Conservation (phyloP, 768 basidiomycete species). For the Boletus coccyginus region DNA sequence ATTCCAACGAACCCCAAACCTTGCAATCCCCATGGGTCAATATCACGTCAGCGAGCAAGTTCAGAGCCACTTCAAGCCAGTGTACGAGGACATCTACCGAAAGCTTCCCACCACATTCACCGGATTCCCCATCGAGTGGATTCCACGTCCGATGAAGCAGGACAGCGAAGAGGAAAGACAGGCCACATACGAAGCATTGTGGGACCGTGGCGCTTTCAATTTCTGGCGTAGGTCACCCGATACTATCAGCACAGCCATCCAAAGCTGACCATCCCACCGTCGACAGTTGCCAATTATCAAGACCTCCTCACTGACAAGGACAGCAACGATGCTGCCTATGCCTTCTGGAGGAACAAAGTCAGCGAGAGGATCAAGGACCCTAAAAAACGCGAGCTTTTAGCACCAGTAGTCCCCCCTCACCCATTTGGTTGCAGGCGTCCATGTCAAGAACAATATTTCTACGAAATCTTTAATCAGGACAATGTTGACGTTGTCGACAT, state of each 20-base stretch:
- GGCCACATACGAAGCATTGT: slow-evolving; percentile 2
- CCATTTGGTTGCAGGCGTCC: slow-evolving; percentile 9
- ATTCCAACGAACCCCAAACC: slow-evolving; percentile 19
- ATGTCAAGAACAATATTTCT: slow-evolving; percentile 5
- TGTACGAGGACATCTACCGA: slow-evolving; percentile 5
- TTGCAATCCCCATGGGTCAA: slow-evolving; percentile 14
- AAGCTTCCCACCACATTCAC: slow-evolving; percentile 1
- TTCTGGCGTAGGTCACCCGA: slow-evolving; percentile 7
- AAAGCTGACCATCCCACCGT: neutral
- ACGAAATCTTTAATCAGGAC: slow-evolving; percentile 8
- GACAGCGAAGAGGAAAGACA: slow-evolving; percentile 12
- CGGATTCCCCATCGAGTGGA: neutral
- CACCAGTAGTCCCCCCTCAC: slow-evolving; percentile 1
- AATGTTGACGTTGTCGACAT: slow-evolving; percentile 11
- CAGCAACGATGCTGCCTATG: neutral
- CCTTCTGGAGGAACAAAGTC: slow-evolving; percentile 11
- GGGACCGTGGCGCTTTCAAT: slow-evolving; percentile 9
- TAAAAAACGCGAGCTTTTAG: neutral
- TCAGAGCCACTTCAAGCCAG: slow-evolving; percentile 10
- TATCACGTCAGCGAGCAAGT: slow-evolving; percentile 2
- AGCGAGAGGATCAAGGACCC: neutral
- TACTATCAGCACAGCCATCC: neutral
- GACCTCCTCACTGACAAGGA: slow-evolving; percentile 1
- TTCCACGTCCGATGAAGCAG: slow-evolving; percentile 5
- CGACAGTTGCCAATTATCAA: slow-evolving; percentile 5